These are phyloP conservation scores for Candida maris DNA, from an alignment of 805 yeast species.

Conservation along the genomic window DNA sequence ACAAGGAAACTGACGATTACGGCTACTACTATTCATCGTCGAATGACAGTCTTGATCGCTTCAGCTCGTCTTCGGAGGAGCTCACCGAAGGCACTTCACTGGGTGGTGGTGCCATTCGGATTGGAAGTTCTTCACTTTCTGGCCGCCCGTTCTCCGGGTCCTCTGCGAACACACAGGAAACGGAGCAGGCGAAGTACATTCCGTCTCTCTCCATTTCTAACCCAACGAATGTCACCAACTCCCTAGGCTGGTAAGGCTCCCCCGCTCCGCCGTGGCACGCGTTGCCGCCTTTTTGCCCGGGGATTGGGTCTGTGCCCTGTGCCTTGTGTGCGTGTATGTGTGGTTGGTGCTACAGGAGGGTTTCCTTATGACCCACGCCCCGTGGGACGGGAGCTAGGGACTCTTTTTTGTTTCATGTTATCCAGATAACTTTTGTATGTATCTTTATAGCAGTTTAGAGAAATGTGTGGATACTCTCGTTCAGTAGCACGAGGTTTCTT, in stretches of 20 bases:
- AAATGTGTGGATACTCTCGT: conserved; percentile 14
- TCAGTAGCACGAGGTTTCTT: conserved; percentile 16
- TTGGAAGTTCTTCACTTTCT: conserved; percentile 15
- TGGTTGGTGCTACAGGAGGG: no score
- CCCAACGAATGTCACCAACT: conserved; percentile 68
- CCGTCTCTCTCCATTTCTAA: conserved; percentile 58
- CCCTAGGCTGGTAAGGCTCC: conserved; percentile 60
- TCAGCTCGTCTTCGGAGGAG: no score
- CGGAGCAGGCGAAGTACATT: conserved; percentile 27
- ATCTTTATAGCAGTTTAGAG: background rate
- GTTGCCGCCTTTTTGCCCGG: no score
- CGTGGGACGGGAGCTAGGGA: no score
- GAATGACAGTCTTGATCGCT: background rate
- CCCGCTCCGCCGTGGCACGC: background rate
- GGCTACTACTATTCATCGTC: background rate
- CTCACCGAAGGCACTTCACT: background rate
- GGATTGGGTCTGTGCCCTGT: no score
- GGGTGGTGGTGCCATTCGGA: conserved; percentile 4
- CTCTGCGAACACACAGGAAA: conserved; percentile 11
- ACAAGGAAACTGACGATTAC: background rate
- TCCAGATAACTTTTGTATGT: no score
- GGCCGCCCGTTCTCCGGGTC: conserved; percentile 13
- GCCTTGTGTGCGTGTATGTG: no score
- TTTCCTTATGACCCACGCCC: no score
- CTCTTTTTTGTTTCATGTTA: no score